These are phyloP conservation scores for Sungouiella thailandica DNA, from an alignment of 805 yeast genomes.

Conservation along the genomic window DNA sequence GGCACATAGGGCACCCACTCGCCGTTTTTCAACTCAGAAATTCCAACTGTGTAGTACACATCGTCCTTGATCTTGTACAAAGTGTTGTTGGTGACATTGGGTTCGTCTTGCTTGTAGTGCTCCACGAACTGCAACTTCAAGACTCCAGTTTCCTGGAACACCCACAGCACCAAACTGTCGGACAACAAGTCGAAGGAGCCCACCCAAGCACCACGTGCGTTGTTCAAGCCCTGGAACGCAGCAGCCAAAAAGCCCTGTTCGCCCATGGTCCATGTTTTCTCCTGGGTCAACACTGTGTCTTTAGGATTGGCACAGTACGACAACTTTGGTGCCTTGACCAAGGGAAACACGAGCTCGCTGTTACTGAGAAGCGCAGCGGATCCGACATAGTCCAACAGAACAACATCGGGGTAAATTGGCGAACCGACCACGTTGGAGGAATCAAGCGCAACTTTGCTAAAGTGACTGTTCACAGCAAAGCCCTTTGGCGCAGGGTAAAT, in stretches of 20 bases:
- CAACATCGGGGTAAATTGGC: constrained; percentile 15
- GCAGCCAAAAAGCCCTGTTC: constrained; percentile 71
- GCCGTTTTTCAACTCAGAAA: constrained; percentile 41
- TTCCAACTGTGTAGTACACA: constrained; percentile 49
- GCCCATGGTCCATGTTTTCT: constrained; percentile 72
- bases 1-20: constrained; percentile 65
- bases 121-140: constrained; percentile 49
- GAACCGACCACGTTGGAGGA: constrained; percentile 23
- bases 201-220: constrained; percentile 76
- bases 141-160: constrained; percentile 63
- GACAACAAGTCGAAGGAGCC: constrained; percentile 60
- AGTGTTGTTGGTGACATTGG: constrained; percentile 27
- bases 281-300: constrained; percentile 39
- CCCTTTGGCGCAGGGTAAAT: constrained; percentile 78
- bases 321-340: constrained; percentile 60
- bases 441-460: constrained; percentile 36
- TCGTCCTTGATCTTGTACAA: constrained; percentile 74
- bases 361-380: constrained; percentile 68
- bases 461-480: constrained; percentile 61
- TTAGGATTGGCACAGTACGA: constrained; percentile 49
- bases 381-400: constrained; percentile 34
- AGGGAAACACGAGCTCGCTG: constrained; percentile 64
- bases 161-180: constrained; percentile 49
- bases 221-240: constrained; percentile 72
- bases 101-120: constrained; percentile 49